Base-by-base conservation (phyloP, 441 rosid genomes). In the Erodium moschatum region DNA sequence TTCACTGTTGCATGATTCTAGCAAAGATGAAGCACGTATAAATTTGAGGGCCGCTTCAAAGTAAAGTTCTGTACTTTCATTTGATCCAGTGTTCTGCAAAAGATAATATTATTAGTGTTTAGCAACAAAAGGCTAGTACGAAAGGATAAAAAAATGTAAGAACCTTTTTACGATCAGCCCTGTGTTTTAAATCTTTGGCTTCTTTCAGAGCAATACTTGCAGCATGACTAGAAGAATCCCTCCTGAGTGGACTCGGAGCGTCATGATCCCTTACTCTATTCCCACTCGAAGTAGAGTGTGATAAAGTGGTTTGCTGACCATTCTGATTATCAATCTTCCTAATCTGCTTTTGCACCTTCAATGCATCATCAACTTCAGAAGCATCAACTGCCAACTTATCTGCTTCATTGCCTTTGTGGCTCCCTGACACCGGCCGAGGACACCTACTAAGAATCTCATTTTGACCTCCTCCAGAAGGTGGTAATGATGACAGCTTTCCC, bases 91-190 rank as follows among this genome's bases (percentile, higher is more conserved):
- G 72, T 68, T 78, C 99, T 90, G 87, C 82, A 72, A 70, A 35
- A 58, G 66, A 70, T 71, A 44, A 65, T 52, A 33, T 42, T 27
- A 44, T 48, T 65, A 62, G 69, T 69, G 74, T 63, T 75, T 66
- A 74, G 73, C 58, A 69, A 61, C 42, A 40, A 48, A 65, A 68
- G 20, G 65, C 72, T 56, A 13, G 27, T 48, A 58, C 29, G 67
- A 12, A 11, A 46, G 15, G 3, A 15, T 56, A 67, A 65, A 71
- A 54, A 76, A 27, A 69, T 75, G 66, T 65, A 27, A 48, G 65
- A 70, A 94, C 98, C 99, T 95, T 90, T 10, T 78, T 70, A 63
- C 96, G 99, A 83, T 95, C 99, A 78, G 97, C 99, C 74, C 80
- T 24, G 81, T 95, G 99, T 82, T 95, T 95, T 62, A 95, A 81